Evolutionary conservation across 805 yeast genomes (phyloP).

Genomic region (Kregervanrija fluxuum): DNA sequence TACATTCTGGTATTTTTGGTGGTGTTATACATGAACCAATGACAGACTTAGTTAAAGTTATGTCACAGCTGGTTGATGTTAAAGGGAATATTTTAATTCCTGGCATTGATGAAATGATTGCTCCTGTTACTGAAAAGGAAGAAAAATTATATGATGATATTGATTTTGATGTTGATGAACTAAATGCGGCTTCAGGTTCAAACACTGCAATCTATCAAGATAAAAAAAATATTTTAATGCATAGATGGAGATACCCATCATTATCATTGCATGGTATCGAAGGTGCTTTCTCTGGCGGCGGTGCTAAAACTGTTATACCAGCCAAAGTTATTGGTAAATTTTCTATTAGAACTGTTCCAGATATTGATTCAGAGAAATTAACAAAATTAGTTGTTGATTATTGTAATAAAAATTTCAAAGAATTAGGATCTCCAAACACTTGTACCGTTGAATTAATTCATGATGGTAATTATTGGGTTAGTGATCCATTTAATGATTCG

Average conservation of each 20-base stretch:
- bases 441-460: conserved; percentile 72
- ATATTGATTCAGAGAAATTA: conserved; percentile 74
- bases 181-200: conserved; percentile 85
- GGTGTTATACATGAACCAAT: conserved; percentile 97
- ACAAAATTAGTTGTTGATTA: conserved; percentile 71
- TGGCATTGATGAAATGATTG: conserved; percentile 91
- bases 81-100: conserved; percentile 81
- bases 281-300: conserved; percentile 91
- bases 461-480: conserved; percentile 95
- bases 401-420: conserved; percentile 56
- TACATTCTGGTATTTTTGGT: conserved; percentile 96
- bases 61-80: conserved; percentile 70
- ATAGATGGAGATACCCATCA: conserved; percentile 98
- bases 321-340: conserved; percentile 91
- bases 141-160: conserved; percentile 72
- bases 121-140: conserved; percentile 82
- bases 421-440: conserved; percentile 71
- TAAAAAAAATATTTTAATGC: conserved; percentile 86
- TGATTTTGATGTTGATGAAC: conserved; percentile 76
- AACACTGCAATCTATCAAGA: conserved; percentile 69
- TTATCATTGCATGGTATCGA: conserved; percentile 94
- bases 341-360: conserved; percentile 95
- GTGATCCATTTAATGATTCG: conserved; percentile 86
- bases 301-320: conserved; percentile 98
- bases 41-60: conserved; percentile 79